Base-by-base conservation (phyloP, 805 yeast species). In the Teunomyces funiuensis region DNA sequence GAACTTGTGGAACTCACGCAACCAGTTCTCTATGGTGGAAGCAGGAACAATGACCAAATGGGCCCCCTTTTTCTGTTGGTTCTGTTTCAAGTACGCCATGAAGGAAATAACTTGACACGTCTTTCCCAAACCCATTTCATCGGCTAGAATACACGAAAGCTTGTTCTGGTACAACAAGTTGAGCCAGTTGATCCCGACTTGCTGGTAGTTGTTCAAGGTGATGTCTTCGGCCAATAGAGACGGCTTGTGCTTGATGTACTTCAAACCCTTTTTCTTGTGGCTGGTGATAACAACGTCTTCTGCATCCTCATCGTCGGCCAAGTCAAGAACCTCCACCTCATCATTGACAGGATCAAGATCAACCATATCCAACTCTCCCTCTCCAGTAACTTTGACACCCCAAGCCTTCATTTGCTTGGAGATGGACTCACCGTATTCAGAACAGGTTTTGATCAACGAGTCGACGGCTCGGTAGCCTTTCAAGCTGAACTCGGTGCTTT, bases 61-160 rank as follows among this genome's bases (percentile, higher is more conserved):
- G 1, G 97, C 97, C 0, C 95, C 95, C 19, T 54, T 57, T 16
- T 47, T 50, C 1, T 61, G 58, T n/a, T 72, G 74, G n/a, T 61
- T 58, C 51, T 86, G 83, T 57, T 88, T 88, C 54, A 93, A 73
- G 56, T 85, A 82, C 1, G 98, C 89, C 57, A 93, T 67, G 58
- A 93, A 93, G 6, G 97, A 77, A 64, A 93, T 91, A 23, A 93
- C 96, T 65, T 93, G 98, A 60, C 96, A 85, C 0, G 99, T 93
- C 60, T 93, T 93, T 45, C 99, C 99, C 37, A 93, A 71, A 4
- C 96, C 99, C 99, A 93, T 93, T 61, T 93, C 99, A 66, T 93
- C 99, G 0, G 99, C 99, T 37, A 93, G 70, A 42, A 93, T 93
- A 66, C 99, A 90, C 5, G 97, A 88, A 42, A 93, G 71, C 13